phyloP scores from a whole-genome alignment of 73 alveolate genomes.

The Paramecium biaurelia region DNA sequence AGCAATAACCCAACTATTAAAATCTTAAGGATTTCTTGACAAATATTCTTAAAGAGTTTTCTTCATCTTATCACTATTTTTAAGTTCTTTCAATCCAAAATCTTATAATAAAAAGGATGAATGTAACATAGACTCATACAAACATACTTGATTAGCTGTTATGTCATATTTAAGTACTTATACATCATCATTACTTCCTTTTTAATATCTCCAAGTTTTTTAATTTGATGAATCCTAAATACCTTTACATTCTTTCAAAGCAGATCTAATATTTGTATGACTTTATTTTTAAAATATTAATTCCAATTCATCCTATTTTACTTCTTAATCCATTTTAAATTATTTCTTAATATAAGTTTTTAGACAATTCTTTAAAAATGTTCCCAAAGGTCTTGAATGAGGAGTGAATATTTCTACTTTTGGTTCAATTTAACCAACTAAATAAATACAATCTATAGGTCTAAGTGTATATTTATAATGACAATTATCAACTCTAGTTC shows the following conservation, averaged over 20 bases:
- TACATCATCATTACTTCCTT: not conserved
- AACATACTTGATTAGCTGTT: constrained; percentile 94
- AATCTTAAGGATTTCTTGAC: constrained; percentile 68
- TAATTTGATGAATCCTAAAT: not conserved
- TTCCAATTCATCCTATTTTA: constrained; percentile 77
- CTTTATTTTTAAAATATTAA: constrained; percentile 68
- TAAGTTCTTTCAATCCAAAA: constrained; percentile 89
- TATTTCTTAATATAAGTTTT: constrained; percentile 89
- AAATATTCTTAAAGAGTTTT: constrained; percentile 94
- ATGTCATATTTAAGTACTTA: constrained; percentile 63
- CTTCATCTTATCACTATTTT: constrained; percentile 88
- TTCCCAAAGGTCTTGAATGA: constrained; percentile 83
- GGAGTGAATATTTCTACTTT: constrained; percentile 95
- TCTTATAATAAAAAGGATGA: constrained; percentile 45
- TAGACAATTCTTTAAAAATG: constrained; percentile 85
- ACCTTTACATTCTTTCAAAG: constrained; percentile 14
- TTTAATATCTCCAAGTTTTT: constrained; percentile 28
- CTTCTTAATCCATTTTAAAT: constrained; percentile 79
- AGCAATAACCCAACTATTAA: constrained; percentile 71
- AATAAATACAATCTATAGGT: constrained; percentile 88
- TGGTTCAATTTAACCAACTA: constrained; percentile 97
- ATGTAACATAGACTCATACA: constrained; percentile 89
- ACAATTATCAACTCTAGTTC: constrained; percentile 82
- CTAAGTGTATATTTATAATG: constrained; percentile 82
- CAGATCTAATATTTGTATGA: constrained; percentile 40